Evolutionary conservation across 1,284 basidiomycete species (phyloP), one percentile per base, ranked within the genome.

Genomic region (Blastosporella zonata): DNA sequence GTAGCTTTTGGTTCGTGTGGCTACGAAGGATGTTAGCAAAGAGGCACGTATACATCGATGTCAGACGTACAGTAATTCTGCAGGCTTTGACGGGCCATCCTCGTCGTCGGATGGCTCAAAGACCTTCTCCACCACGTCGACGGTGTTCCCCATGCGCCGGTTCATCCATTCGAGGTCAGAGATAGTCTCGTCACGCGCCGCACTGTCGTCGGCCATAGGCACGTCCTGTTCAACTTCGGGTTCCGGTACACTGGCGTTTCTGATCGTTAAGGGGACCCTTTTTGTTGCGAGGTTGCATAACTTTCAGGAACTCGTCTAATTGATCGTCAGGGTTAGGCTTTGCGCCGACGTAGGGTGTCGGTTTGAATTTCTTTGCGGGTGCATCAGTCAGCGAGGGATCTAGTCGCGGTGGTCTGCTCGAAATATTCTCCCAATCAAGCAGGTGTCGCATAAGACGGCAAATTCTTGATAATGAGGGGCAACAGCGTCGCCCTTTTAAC

Each of bases 401-500:
- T 2, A 81, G 56, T 34, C 87, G 76, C 4, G 78, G 77, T 20
- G 84, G 78, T 64, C 45, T 82, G 78, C 44, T 78, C 72, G 61
- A 93, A 85, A 66, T 93, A 87, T 49, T 82, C 75, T 36, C 81
- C 77, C 8, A 96, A 78, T 23, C 78, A 76, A 6, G 74, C 74
- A 27, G 83, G 78, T 0, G 87, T 84, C 23, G 90, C 73, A 62
- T 86, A 87, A 0, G 81, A 63, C 0, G 95, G 94, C 1, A 99
- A 71, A 60, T 93, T 93, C 61, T 93, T 93, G 41, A 97, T 75
- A 48, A 99, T 90, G 38, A 99, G 81, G 40, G 95, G 89, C 13
- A 95, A 96, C 91, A 90, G n/a, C n/a, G n/a, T n/a, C n/a, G n/a
- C n/a, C n/a, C n/a, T n/a, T n/a, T n/a, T n/a, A n/a, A n/a, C n/a